A percentile compares a stretch with the other conserved stretches of the same genome.
Evolutionary conservation across 2,329 filamentous ascomycete genomes (phyloP).

Genomic region (Pseudocercospora musae): DNA sequence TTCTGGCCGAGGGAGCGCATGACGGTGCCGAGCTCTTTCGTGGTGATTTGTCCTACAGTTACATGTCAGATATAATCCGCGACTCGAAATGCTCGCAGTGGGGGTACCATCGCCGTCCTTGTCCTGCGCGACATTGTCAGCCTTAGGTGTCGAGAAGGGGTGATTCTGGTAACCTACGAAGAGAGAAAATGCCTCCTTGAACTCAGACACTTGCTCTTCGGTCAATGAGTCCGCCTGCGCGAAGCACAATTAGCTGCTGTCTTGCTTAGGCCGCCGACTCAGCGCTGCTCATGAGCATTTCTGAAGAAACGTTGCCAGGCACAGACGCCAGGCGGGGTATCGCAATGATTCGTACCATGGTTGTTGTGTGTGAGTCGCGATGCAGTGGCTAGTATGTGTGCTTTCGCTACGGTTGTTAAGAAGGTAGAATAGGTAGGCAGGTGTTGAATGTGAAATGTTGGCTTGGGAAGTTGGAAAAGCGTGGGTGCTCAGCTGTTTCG

Average conservation of each 20-base stretch:
- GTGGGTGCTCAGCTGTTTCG: neutral
- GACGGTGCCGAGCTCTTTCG: conserved; percentile 60
- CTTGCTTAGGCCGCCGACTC: neutral
- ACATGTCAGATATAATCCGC: neutral
- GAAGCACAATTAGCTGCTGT: conserved; percentile 15
- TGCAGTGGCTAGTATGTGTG: neutral
- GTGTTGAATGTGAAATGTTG: conserved; percentile 4
- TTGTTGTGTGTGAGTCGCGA: conserved; percentile 13
- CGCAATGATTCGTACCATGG: conserved; percentile 28
- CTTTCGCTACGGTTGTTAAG: conserved; percentile 1
- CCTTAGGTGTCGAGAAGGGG: conserved; percentile 9
- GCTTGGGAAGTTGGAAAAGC: conserved; percentile 5
- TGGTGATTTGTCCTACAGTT: conserved; percentile 58
- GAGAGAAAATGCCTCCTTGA: conserved; percentile 99
- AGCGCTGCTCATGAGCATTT: conserved; percentile 5
- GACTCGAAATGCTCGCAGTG: neutral
- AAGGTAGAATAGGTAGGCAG: neutral
- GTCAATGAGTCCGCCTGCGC: conserved; percentile 91
- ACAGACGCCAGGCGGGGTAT: conserved; percentile 23
- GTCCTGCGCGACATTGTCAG: conserved; percentile 43
- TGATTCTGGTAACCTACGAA: conserved; percentile 69
- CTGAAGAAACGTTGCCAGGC: neutral
- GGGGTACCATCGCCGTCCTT: conserved; percentile 56
- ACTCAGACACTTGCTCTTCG: conserved; percentile 99
- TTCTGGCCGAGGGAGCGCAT: conserved; percentile 64